Evolutionary conservation across 2,329 filamentous ascomycete species (phyloP), one percentile per base, ranked within the genome.

Genomic region (Dendrostoma leiphaemia): DNA sequence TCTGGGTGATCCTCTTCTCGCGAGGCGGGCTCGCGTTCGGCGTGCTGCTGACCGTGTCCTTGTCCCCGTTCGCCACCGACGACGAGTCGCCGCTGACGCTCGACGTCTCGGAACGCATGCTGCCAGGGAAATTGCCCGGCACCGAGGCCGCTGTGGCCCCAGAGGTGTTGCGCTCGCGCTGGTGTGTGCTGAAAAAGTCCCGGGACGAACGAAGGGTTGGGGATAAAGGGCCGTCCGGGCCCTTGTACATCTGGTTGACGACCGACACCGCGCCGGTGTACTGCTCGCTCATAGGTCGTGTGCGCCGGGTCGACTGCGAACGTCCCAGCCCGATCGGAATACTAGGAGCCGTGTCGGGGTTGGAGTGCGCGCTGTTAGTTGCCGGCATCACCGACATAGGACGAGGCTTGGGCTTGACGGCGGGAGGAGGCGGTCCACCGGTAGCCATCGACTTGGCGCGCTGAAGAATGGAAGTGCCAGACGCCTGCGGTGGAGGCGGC

Each of bases 191-290:
- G 70, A 89, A 89, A 72, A 88, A 88, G 29, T 83, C 84, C 64
- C 83, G 78, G 59, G 82, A 82, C 67, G 81, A 75, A 58, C 86
- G 73, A 63, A 85, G 72, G 3, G 80, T 74, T 41, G 83, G 79
- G 21, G 85, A 88, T 40, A 82, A 76, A 8, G 84, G 80, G 4
- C 83, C 80, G 21, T 88, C 81, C 9, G 85, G 82, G 13, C 88
- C 88, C 65, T 86, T 87, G 74, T 95, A 95, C 89, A 96, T 96
- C 70, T 92, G 91, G 63, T 90, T 90, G 46, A 96, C 87, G 28
- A 96, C 82, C 56, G 81, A 84, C 7, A 89, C 88, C 17, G 85
- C 85, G 41, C 74, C 74, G 0, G 80, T 80, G 64, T 75, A 82
- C 68, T 87, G 84, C 63, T 87, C 84, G 63, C 82, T 85, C 72